Evolutionary conservation across 2,329 filamentous ascomycete genomes (phyloP), one percentile per base, ranked within the genome.

Genomic region (Claviceps humidiphila): DNA sequence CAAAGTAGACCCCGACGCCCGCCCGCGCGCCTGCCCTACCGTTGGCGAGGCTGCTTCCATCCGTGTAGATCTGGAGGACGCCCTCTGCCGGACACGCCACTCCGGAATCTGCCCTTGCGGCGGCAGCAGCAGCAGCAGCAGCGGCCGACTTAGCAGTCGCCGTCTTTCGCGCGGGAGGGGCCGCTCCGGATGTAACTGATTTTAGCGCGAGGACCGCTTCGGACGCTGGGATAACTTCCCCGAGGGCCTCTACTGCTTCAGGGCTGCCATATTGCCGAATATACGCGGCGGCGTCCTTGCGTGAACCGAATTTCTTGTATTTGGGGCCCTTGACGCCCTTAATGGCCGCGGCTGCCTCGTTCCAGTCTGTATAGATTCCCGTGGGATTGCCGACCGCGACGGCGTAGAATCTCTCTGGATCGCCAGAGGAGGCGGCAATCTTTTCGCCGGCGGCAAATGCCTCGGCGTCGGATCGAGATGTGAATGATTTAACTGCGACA

Each of bases 401-500:
- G 3, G 74, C 81, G 60, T 84, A 84, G 64, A 75, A 84, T 48
- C 70, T 72, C 49, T 71, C 62, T 46, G 73, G 69, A 54, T 71
- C 65, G 47, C 69, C 60, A 42, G 71, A 65, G 22, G 69, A 61
- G 20, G 68, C 61, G 16, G 68, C 62, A 5, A 65, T 61, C 26
- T 65, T 61, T 58, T 75, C 76, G 47, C 87, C 86, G 1, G 76
- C 80, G 26, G 88, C 74, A 63, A 87, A 96, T 2, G 80, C 81
- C 60, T 86, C 78, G n/a, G 91, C 91, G 54, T 95, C 89, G 56
- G 82, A 77, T 54, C 76, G 72, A 0, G 77, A 81, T 9, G 75
- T 70, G 63, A 95, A 96, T 1, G 85, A 88, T 70, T 93, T 91
- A 73, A 86, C 88, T 93, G 42, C 7, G 20, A 20, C n/a, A 20